A percentile compares a stretch with the other conserved stretches of the same genome.
Evolutionary conservation across 495 filamentous ascomycete genomes (phyloP).

Genomic region (Lasiosphaeris hirsuta): DNA sequence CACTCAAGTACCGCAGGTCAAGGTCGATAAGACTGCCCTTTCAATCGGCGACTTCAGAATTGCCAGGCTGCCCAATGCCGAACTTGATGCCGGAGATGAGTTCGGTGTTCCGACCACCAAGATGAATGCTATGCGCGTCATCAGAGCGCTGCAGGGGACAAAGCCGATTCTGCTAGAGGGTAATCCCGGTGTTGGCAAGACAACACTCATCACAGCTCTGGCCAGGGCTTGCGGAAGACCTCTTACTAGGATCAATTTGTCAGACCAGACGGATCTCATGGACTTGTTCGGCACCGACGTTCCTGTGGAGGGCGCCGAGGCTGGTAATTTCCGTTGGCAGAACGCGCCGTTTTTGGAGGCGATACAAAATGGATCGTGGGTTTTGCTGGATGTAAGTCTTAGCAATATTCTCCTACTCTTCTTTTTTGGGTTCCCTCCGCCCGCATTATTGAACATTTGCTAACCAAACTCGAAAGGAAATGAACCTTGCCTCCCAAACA

Average conservation of each 20-base stretch:
- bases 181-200: slow-evolving; percentile 96
- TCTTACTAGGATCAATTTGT: slow-evolving; percentile 91
- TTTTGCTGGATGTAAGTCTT: slow-evolving; percentile 65
- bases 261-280: slow-evolving; percentile 95
- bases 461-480: slow-evolving; percentile 52
- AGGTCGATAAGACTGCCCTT: slow-evolving; percentile 47
- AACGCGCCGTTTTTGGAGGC: slow-evolving; percentile 93
- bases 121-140: slow-evolving; percentile 82
- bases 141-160: slow-evolving; percentile 80
- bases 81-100: slow-evolving; percentile 62
- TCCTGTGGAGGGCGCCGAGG: slow-evolving; percentile 81
- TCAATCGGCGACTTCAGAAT: slow-evolving; percentile 73
- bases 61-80: slow-evolving; percentile 42
- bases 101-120: slow-evolving; percentile 86
- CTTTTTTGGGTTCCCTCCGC: background rate
- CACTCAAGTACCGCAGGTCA: slow-evolving; percentile 44
- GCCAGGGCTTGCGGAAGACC: slow-evolving; percentile 72
- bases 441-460: background rate
- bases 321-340: slow-evolving; percentile 88
- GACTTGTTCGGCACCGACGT: slow-evolving; percentile 98
- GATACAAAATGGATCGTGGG: slow-evolving; percentile 96
- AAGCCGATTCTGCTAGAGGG: slow-evolving; percentile 95
- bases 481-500: slow-evolving; percentile 97
- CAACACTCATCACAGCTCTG: slow-evolving; percentile 81
- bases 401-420: background rate